Evolutionary conservation across 371 early-diverging fungal genomes (phyloP).

Genomic region (Coemansia sp.): DNA sequence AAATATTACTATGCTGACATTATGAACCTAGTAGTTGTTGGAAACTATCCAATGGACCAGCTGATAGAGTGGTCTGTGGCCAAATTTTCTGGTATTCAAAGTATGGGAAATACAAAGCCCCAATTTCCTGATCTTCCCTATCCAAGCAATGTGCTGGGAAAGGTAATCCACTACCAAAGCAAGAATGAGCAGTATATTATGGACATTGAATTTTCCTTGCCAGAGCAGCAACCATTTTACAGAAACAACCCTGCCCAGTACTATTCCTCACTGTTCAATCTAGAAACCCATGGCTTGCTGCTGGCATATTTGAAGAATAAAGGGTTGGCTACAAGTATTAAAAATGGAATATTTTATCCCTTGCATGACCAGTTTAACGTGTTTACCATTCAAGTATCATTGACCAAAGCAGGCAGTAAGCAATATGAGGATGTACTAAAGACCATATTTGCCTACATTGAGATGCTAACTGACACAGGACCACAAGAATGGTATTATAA

Average conservation of each 20-base stretch:
- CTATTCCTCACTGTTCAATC: not conserved
- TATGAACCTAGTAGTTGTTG: slow-evolving; percentile 88
- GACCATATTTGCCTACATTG: slow-evolving; percentile 83
- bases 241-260: not conserved
- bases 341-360: not conserved
- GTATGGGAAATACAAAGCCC: slow-evolving; percentile 68
- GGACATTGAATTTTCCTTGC: slow-evolving; percentile 79
- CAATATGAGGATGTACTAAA: slow-evolving; percentile 72
- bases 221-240: slow-evolving; percentile 54
- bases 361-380: not conserved
- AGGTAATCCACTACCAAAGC: slow-evolving; percentile 74
- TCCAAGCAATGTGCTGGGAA: slow-evolving; percentile 64
- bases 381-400: not conserved
- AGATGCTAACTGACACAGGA: slow-evolving; percentile 69
- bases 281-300: not conserved
- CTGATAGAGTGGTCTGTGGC: slow-evolving; percentile 78
- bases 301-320: not conserved
- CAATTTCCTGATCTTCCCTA: slow-evolving; percentile 11
- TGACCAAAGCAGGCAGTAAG: slow-evolving; percentile 74
- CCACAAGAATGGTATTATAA: slow-evolving; percentile 75
- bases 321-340: not conserved
- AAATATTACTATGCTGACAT: slow-evolving; percentile 91
- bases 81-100: slow-evolving; percentile 72
- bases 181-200: slow-evolving; percentile 75
- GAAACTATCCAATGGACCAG: slow-evolving; percentile 82